A percentile compares a stretch with the other conserved stretches of the same genome.
phyloP scores from a whole-genome alignment of 345 rosid genomes.

The Erysimum cheiranthoides region DNA sequence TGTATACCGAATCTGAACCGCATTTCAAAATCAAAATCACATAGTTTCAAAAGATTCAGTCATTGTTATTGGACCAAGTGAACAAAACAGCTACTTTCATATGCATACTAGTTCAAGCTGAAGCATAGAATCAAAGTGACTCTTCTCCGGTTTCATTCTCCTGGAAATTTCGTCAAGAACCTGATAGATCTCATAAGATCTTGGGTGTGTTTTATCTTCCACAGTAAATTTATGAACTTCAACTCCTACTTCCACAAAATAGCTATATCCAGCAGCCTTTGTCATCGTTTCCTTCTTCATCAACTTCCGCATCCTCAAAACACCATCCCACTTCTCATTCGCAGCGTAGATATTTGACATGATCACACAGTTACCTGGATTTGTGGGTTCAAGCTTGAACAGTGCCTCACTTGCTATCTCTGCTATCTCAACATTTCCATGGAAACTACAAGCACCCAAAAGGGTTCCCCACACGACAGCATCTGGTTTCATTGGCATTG shows the following conservation, averaged over 20 bases:
- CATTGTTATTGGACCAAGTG: neutral
- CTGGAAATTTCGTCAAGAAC: constrained; percentile 49
- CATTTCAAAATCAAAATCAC: neutral
- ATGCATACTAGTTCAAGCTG: constrained; percentile 47
- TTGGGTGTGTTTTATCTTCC: constrained; percentile 68
- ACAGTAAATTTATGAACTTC: constrained; percentile 70
- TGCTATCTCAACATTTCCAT: constrained; percentile 64
- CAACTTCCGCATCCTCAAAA: constrained; percentile 68
- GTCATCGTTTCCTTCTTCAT: constrained; percentile 66
- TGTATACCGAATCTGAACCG: neutral
- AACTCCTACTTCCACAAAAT: constrained; percentile 62
- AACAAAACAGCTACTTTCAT: constrained; percentile 31
- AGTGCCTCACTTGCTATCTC: constrained; percentile 71
- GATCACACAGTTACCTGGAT: constrained; percentile 78
- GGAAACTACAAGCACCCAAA: constrained; percentile 83
- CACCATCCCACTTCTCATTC: constrained; percentile 66
- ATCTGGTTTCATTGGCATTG: constrained; percentile 83
- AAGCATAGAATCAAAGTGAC: constrained; percentile 36
- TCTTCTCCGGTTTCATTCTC: constrained; percentile 50
- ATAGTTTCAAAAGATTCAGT: constrained; percentile 6
- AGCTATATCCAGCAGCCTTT: constrained; percentile 80
- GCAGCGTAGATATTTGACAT: constrained; percentile 76
- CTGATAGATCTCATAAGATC: constrained; percentile 56
- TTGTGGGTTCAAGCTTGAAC: constrained; percentile 74
- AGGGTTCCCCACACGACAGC: constrained; percentile 84